Conservation (phyloP, 2,329 filamentous ascomycete species). For the Diaporthe sp. region DNA sequence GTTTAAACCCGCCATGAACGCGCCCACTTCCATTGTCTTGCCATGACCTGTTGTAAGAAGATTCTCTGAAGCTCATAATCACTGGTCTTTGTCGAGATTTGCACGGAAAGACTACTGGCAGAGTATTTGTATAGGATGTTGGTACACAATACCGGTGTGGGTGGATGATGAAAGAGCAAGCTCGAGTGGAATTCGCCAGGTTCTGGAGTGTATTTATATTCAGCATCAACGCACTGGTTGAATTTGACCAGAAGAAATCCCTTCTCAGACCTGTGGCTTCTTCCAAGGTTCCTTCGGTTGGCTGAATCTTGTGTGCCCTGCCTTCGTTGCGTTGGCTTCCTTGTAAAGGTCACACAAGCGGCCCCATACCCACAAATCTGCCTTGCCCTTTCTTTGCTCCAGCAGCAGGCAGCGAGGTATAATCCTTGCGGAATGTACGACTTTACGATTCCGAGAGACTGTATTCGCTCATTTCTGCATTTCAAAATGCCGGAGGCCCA, state of each 20-base stretch:
- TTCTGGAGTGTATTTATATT: neutral
- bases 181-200: neutral
- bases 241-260: neutral
- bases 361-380: neutral
- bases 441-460: neutral
- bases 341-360: neutral
- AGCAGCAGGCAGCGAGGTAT: conserved; percentile 1
- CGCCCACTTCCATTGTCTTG: conserved; percentile 2
- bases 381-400: neutral
- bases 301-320: neutral
- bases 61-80: conserved; percentile 3
- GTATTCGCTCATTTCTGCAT: neutral
- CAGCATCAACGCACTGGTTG: neutral
- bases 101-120: neutral
- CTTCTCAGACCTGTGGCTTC: no score
- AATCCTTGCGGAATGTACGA: neutral
- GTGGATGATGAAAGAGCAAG: neutral
- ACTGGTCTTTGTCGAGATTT: neutral
- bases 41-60: neutral
- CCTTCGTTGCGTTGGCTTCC: neutral
- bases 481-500: neutral
- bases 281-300: neutral
- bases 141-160: neutral
- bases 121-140: neutral
- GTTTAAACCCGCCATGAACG: neutral